Base-by-base conservation (phyloP, 805 yeast species). In the Saturnispora sanitii region DNA sequence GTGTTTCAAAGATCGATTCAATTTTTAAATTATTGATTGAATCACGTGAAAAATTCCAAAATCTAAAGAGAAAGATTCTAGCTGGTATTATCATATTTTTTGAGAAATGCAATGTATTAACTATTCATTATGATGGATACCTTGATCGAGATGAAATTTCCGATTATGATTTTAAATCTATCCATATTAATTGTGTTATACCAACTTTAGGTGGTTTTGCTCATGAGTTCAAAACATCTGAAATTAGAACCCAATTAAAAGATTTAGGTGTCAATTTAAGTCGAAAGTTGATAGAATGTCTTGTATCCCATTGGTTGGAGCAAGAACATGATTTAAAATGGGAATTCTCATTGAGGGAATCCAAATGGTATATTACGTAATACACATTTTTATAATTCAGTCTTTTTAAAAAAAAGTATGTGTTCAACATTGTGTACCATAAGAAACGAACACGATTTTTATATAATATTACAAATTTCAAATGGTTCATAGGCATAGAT, bases 401-500 rank as follows among this genome's bases (percentile, higher is more conserved):
- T n/a, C n/a, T n/a, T n/a, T n/a, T n/a, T n/a, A n/a, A n/a, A n/a
- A n/a, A n/a, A n/a, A n/a, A n/a, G n/a, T n/a, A n/a, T n/a, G n/a
- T n/a, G n/a, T n/a, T n/a, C n/a, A 25, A 25, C 27, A 25, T 12
- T 25, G 11, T 12, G 29, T 31, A 16, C 5, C 20, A 21, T 23
- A 32, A 11, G 31, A 16, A 23, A 19, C 8, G 16, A 30, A 30
- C 33, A 16, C 29, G 13, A 11, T 9, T 27, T 27, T 27, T 27
- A 9, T 9, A 22, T 9, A 22, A 22, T 9, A 6, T 22, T 6
- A 26, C 12, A 18, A 28, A 15, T 13, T 26, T 15, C 7, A 13
- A 22, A 38, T 38, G 41, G 41, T 38, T 19, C 27, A 38, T 33
- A 65, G 58, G 42, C 65, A 68, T 6, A 64, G 86, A 52, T 68